Conservation (phyloP, 179 eudicot species). For the Drosera spatulata region DNA sequence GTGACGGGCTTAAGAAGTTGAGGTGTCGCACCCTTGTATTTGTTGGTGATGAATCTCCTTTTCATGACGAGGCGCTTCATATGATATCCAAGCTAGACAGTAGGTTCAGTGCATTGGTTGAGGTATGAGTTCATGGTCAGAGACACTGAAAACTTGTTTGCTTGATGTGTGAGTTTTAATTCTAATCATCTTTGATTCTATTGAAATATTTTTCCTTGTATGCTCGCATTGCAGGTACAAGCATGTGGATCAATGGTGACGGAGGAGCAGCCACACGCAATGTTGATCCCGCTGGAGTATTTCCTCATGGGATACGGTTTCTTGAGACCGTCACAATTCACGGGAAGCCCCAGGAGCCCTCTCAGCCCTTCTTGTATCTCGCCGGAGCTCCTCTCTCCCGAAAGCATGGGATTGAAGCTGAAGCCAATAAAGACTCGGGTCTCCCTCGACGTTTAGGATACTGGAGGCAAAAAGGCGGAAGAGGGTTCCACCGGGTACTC, state of each 20-base stretch:
- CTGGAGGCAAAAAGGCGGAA: background rate
- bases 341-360: conserved; percentile 86
- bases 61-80: conserved; percentile 77
- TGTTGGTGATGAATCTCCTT: conserved; percentile 90
- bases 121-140: conserved; percentile 38
- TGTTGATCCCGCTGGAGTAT: conserved; percentile 84
- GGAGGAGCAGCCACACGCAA: conserved; percentile 95
- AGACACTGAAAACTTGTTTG: background rate
- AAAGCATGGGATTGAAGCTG: conserved; percentile 95
- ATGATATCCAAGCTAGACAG: conserved; percentile 75
- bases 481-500: background rate
- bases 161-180: background rate
- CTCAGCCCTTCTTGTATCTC: conserved; percentile 77
- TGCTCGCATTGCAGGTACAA: conserved; percentile 46
- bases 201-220: no score
- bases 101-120: conserved; percentile 86
- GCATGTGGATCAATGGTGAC: conserved; percentile 95
- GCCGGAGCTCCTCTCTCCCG: conserved; percentile 90
- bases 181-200: background rate
- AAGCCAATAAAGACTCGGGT: conserved; percentile 88
- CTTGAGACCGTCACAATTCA: conserved; percentile 45
- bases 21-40: conserved; percentile 86
- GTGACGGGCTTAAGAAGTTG: conserved; percentile 60
- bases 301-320: conserved; percentile 90
- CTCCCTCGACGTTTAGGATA: conserved; percentile 13